Evolutionary conservation across 805 yeast species (phyloP).

Genomic region (Myxozyma neotropica): DNA sequence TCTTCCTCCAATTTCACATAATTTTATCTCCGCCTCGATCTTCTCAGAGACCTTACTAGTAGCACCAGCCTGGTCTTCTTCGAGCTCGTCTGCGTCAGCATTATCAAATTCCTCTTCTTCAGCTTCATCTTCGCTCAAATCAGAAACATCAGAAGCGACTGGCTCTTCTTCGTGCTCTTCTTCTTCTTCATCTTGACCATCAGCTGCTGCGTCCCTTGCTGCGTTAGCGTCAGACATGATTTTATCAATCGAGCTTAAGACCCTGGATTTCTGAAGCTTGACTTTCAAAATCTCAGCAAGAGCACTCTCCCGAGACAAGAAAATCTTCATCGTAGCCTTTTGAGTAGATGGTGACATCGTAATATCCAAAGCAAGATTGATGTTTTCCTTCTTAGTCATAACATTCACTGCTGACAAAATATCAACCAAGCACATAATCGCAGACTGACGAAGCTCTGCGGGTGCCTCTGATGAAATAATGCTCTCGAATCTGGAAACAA

Average conservation of each 20-base stretch:
- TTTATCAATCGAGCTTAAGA: constrained; percentile 4
- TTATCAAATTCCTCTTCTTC: constrained; percentile 8
- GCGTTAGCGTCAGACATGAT: constrained; percentile 5
- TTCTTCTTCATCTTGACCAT: constrained; percentile 1
- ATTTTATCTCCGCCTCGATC: constrained; percentile 15
- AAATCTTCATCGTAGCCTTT: constrained; percentile 14
- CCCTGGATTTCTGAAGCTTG: constrained; percentile 4
- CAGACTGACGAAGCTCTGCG: constrained; percentile 8
- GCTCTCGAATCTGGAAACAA: background rate
- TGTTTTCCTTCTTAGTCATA: constrained; percentile 5
- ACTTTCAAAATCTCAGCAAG: constrained; percentile 11
- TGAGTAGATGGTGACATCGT: constrained; percentile 12
- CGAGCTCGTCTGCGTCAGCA: constrained; percentile 15
- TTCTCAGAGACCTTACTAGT: constrained; percentile 1
- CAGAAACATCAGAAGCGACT: background rate
- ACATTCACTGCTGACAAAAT: constrained; percentile 13
- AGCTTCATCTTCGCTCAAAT: constrained; percentile 3
- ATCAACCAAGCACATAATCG: constrained; percentile 20
- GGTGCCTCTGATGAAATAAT: constrained; percentile 3
- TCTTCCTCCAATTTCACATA: constrained; percentile 28
- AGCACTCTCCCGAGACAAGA: constrained; percentile 9
- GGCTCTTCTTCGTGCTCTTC: constrained; percentile 6
- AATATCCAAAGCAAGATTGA: background rate
- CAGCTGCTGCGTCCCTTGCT: background rate
- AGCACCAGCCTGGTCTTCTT: constrained; percentile 15